Evolutionary conservation across 1,139 yeast species (phyloP).

Genomic region (Pichia sp.): DNA sequence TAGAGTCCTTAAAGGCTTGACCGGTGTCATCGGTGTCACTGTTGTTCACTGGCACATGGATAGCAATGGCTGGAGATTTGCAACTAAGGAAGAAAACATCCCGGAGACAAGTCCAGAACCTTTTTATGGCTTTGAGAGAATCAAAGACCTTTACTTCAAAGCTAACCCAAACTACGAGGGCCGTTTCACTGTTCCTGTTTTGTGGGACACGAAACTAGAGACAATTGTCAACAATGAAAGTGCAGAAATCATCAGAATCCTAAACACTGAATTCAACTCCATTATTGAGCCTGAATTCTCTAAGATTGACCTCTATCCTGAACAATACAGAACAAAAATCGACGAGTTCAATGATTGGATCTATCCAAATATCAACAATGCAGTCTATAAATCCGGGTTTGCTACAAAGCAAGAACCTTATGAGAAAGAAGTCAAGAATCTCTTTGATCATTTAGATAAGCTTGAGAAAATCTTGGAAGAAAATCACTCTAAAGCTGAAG

Average conservation of each 20-base stretch:
- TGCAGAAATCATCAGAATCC: constrained; percentile 77
- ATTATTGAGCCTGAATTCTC: constrained; percentile 40
- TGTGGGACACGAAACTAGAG: constrained; percentile 78
- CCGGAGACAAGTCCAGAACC: constrained; percentile 49
- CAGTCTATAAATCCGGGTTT: constrained; percentile 91
- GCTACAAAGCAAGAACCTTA: constrained; percentile 81
- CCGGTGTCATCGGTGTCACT: constrained; percentile 54
- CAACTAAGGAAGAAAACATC: constrained; percentile 33
- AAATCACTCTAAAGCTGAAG: constrained; percentile 36
- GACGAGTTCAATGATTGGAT: constrained; percentile 82
- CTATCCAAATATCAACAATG: constrained; percentile 81
- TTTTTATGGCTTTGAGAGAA: constrained; percentile 49
- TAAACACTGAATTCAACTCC: constrained; percentile 64
- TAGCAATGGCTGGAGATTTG: constrained; percentile 80
- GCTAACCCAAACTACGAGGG: constrained; percentile 72
- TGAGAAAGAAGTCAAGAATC: constrained; percentile 56
- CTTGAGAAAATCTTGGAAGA: constrained; percentile 57
- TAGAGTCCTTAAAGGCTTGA: constrained; percentile 71
- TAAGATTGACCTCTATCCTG: constrained; percentile 59
- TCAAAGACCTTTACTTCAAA: constrained; percentile 66
- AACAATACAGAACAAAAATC: constrained; percentile 43
- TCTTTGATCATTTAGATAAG: constrained; percentile 68
- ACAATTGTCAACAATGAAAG: constrained; percentile 90
- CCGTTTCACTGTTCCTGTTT: constrained; percentile 83
- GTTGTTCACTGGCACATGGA: constrained; percentile 90